Evolutionary conservation across 2,329 filamentous ascomycete genomes (phyloP), one percentile per base, ranked within the genome.

Genomic region (Macrophomina phaseolina): DNA sequence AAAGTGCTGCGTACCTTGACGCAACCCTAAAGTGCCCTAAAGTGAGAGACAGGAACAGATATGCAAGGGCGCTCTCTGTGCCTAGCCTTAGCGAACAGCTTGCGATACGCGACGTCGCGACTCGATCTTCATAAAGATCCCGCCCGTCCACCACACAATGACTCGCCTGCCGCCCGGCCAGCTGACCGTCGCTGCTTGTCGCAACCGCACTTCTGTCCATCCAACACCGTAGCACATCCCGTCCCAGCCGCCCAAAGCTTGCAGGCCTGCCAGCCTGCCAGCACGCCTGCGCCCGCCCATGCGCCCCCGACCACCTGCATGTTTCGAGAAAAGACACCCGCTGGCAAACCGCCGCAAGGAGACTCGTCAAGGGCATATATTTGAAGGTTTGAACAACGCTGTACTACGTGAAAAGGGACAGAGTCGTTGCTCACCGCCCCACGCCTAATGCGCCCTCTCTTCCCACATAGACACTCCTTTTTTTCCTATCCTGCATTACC

Each of bases 331-430:
- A 46, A 46, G 55, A 60, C 60, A 63, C 45, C 45, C 14, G 9
- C 42, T 38, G 60, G 45, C 45, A 62, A n/a, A 18, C 11, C 55
- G 38, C n/a, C 16, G 61, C 61, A 64, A 64, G 61, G 61, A 48
- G 28, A 11, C 42, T 60, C 55, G 34, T 66, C 53, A 66, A 60
- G 53, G 46, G 53, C 64, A 52, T 66, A 60, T 66, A 66, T 66
- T 66, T 49, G 45, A 61, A 51, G 46, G 32, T 65, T 61, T 60
- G 55, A 66, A 66, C 64, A 66, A 66, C 53, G 64, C 64, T 66
- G 64, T 66, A 55, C 64, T 66, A 66, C 64, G 49, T 56, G 49
- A 46, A 63, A 63, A 51, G 28, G 34, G 40, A 51, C 60, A 63
- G 30, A 46, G 40, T 40, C 52, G 52, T 34, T 30, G 51, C 45